Evolutionary conservation across 176 grass and related monocot genomes (phyloP), one percentile per base, ranked within the genome.

Genomic region (Bothriochloa decipiens): DNA sequence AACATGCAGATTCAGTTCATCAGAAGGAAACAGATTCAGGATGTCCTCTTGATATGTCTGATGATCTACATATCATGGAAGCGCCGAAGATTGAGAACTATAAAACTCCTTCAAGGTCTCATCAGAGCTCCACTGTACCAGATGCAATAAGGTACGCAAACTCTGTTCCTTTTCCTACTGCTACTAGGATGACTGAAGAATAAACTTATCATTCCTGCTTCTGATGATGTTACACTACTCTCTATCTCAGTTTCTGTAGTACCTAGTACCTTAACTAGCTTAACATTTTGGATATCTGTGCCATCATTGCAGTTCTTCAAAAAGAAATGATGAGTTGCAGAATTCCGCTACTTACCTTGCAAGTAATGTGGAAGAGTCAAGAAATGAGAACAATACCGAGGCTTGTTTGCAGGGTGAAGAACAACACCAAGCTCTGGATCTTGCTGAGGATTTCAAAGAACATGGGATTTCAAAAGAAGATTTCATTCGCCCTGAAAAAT

Each of bases 121-220:
- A 88, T 47, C 81, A 87, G 37, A 80, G 52, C 62, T 89, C 60
- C 65, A 68, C 18, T 63, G 11, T 81, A 68, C 86, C 63, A 86
- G 87, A 90, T 80, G 86, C 37, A 17, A 41, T 45, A 65, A 85
- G 85, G 92, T 94, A 83, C 45, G 69, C 10, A 8, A 39, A 18
- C 16, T 33, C 26, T 60, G 17, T 75, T 81, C 13, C 68, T 75
- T 79, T 41, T 74, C 35, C 46, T 77, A 33, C 10, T 43, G 18
- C 2, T 22, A 72, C 27, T 72, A 23, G 1, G 26, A 68, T 77
- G 28, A 65, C 39, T 53, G 22, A 55, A 77, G 22, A 53, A 36
- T 14, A 16, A 37, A 55, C 5, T 5, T 23, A 26, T 3, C 63
- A 6, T 76, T 89, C 22, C 23, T 70, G 32, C 50, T 76, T 81